A percentile compares a stretch with the other conserved stretches of the same genome.
phyloP scores from a whole-genome alignment of 345 rosid genomes.

The Salix udensis region DNA sequence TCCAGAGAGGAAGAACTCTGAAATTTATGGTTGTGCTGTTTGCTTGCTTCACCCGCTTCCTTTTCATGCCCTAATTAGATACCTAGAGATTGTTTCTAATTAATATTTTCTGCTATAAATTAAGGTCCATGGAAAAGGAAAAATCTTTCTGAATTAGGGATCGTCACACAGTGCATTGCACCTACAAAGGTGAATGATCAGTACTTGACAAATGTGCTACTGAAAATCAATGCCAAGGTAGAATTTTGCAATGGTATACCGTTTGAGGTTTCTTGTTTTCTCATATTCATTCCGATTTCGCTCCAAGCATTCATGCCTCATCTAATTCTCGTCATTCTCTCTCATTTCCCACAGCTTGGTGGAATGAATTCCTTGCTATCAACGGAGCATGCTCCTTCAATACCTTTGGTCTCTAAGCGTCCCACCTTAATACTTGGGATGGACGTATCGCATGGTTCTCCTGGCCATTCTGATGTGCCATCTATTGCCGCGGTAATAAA shows the following conservation, averaged over 20 bases:
- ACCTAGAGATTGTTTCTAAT: not conserved
- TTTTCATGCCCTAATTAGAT: not conserved
- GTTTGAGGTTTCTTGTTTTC: not conserved
- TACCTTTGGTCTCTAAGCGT: constrained; percentile 53
- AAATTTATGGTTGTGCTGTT: constrained; percentile 50
- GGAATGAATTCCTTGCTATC: constrained; percentile 69
- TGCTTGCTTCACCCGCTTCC: not conserved
- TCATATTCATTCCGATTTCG: not conserved
- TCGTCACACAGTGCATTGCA: constrained; percentile 80
- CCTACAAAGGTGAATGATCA: constrained; percentile 68
- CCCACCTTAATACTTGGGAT: constrained; percentile 68
- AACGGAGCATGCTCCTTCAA: constrained; percentile 52
- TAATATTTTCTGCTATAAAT: not conserved
- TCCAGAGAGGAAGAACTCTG: constrained; percentile 70
- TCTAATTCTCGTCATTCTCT: not conserved
- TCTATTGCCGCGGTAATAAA: constrained; percentile 77
- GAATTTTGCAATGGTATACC: not conserved
- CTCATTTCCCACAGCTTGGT: constrained; percentile 53
- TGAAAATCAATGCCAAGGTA: constrained; percentile 90
- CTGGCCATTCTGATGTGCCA: constrained; percentile 73
- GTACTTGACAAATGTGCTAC: constrained; percentile 69
- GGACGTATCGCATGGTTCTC: constrained; percentile 61
- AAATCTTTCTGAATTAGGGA: constrained; percentile 62
- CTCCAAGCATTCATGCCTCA: too few relatives aligned
- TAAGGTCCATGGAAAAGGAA: constrained; percentile 84